These are phyloP conservation scores for Lentinula guzmanii DNA, from an alignment of 768 basidiomycete species.

Conservation along the genomic window DNA sequence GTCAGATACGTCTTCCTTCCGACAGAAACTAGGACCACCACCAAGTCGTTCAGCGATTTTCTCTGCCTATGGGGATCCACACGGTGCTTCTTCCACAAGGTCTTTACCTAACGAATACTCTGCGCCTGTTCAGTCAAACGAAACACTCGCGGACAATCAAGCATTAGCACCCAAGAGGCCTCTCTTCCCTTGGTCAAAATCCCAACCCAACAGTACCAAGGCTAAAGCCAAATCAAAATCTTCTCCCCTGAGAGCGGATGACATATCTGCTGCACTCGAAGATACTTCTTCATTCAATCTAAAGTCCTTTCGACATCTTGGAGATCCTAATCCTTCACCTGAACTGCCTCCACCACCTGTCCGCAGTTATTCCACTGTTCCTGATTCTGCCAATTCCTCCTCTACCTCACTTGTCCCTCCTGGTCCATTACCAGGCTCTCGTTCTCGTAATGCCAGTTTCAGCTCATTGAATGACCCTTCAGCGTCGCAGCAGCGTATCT, in stretches of 20 bases:
- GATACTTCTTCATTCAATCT: constrained; percentile 57
- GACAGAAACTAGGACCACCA: constrained; percentile 36
- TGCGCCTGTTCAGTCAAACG: constrained; percentile 4
- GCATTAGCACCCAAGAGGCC: constrained; percentile 25
- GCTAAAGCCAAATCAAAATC: background rate
- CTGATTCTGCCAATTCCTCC: constrained; percentile 13
- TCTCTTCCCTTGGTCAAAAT: constrained; percentile 26
- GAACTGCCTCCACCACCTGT: constrained; percentile 6
- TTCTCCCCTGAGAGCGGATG: constrained; percentile 12
- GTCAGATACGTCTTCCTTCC: constrained; percentile 31
- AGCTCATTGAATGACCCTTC: constrained; percentile 28
- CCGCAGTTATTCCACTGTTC: background rate
- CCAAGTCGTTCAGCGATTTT: constrained; percentile 64
- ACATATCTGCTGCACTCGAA: constrained; percentile 25
- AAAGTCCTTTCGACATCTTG: constrained; percentile 67
- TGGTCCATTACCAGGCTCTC: constrained; percentile 30
- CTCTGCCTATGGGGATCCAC: constrained; percentile 48
- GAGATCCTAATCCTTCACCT: constrained; percentile 33
- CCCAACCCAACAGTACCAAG: constrained; percentile 3
- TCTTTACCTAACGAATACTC: constrained; percentile 49
- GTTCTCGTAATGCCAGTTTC: constrained; percentile 52
- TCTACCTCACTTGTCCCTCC: constrained; percentile 16
- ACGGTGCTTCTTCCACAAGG: constrained; percentile 49
- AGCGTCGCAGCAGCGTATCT: constrained; percentile 68
- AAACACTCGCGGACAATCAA: constrained; percentile 12